phyloP scores from a whole-genome alignment of 2,329 filamentous ascomycete genomes.

The Claviceps pazoutovae region DNA sequence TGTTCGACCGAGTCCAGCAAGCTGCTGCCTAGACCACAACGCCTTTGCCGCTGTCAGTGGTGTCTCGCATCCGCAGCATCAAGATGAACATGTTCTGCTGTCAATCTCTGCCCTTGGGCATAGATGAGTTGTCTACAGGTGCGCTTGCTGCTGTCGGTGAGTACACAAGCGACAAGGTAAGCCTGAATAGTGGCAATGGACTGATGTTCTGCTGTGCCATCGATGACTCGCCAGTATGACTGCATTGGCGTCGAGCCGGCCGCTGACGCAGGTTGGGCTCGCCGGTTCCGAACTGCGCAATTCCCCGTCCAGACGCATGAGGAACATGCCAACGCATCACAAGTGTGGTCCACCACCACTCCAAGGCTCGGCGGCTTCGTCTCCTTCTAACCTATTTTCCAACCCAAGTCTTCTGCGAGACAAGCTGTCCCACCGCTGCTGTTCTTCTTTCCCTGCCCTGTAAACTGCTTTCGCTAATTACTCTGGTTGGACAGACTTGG shows the following conservation, averaged over 20 bases:
- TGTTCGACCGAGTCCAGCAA: not conserved
- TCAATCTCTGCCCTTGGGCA: not conserved
- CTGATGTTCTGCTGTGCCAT: slow-evolving; percentile 1
- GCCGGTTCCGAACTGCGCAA: slow-evolving; percentile 20
- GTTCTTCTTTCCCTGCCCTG: slow-evolving; percentile 16
- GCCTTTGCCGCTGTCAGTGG: not conserved
- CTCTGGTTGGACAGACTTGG: slow-evolving; percentile 21
- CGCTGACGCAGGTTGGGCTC: slow-evolving; percentile 8
- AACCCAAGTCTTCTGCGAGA: not conserved
- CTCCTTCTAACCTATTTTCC: not conserved
- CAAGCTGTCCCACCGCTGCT: slow-evolving; percentile 3
- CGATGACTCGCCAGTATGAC: slow-evolving; percentile 6
- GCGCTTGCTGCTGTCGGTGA: not conserved
- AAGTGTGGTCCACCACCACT: slow-evolving; percentile 18
- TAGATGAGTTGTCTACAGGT: no score
- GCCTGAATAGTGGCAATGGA: not conserved
- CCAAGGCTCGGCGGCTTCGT: slow-evolving; percentile 11
- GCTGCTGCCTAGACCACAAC: not conserved
- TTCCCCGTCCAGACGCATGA: slow-evolving; percentile 41
- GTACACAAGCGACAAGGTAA: not conserved
- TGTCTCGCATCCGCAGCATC: not conserved
- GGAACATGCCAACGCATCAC: slow-evolving; percentile 26
- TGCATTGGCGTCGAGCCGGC: slow-evolving; percentile 7
- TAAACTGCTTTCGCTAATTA: slow-evolving; percentile 21
- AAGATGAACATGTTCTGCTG: not conserved